phyloP scores from a whole-genome alignment of 2,329 filamentous ascomycete species.

The Diaporthe sp. region DNA sequence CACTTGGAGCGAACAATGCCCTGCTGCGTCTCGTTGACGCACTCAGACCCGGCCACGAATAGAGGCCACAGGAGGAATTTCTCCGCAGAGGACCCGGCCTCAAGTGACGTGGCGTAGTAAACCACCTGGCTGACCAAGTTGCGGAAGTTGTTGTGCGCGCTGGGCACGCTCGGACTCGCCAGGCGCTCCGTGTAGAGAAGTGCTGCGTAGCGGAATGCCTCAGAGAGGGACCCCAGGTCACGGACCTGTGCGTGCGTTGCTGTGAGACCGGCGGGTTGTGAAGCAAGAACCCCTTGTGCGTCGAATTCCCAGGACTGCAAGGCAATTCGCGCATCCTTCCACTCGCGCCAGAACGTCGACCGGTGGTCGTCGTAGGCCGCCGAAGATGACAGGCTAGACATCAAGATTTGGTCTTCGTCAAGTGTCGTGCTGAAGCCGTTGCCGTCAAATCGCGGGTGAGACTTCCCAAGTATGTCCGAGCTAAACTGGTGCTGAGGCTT shows the following conservation, averaged over 20 bases:
- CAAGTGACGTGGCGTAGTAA: conserved; percentile 83
- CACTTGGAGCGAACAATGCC: conserved; percentile 83
- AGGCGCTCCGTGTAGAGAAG: conserved; percentile 91
- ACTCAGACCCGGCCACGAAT: conserved; percentile 91
- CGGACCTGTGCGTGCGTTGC: conserved; percentile 69
- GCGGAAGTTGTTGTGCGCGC: conserved; percentile 82
- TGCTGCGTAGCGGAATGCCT: conserved; percentile 90
- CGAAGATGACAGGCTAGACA: conserved; percentile 53
- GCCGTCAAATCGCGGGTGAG: conserved; percentile 66
- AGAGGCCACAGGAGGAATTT: conserved; percentile 95
- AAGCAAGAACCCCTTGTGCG: conserved; percentile 59
- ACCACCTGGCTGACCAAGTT: conserved; percentile 84
- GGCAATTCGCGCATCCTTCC: conserved; percentile 80
- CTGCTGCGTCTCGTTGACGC: conserved; percentile 83
- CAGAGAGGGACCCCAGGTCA: conserved; percentile 84
- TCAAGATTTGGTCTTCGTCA: conserved; percentile 64
- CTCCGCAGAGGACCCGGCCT: conserved; percentile 76
- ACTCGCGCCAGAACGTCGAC: conserved; percentile 83
- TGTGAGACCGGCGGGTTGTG: conserved; percentile 53
- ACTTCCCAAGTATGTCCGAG: conserved; percentile 41
- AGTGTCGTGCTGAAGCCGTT: conserved; percentile 71
- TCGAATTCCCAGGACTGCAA: conserved; percentile 87
- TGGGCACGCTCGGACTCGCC: conserved; percentile 78
- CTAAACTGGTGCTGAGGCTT: conserved; percentile 47
- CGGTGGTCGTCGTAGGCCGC: conserved; percentile 67